Conservation (phyloP, 2,329 filamentous ascomycete genomes). For the Coleophoma crateriformis region DNA sequence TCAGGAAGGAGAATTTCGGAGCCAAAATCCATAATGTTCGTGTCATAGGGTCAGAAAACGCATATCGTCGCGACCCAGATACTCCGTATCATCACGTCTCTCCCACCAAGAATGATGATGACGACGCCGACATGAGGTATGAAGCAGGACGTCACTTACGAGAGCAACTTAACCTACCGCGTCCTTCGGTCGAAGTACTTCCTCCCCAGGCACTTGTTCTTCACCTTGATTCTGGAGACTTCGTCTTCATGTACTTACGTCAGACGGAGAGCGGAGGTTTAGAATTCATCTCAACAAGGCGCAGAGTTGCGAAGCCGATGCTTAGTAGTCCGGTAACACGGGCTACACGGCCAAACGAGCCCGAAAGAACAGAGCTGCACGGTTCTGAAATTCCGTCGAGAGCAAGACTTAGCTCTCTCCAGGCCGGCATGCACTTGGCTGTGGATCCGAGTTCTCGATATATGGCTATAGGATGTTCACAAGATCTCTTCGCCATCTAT, state of each 20-base stretch:
- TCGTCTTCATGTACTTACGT: conserved; percentile 71
- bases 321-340: conserved; percentile 30
- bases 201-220: conserved; percentile 81
- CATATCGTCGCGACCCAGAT: conserved; percentile 20
- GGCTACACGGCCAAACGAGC: neutral
- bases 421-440: conserved; percentile 61
- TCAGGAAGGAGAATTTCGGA: conserved; percentile 74
- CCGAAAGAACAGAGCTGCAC: neutral
- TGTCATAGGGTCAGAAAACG: conserved; percentile 58
- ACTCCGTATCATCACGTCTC: conserved; percentile 18
- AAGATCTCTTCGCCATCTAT: conserved; percentile 66
- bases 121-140: conserved; percentile 32
- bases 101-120: conserved; percentile 24
- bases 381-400: neutral
- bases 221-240: conserved; percentile 65
- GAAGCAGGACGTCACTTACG: conserved; percentile 9
- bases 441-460: conserved; percentile 72
- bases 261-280: conserved; percentile 35
- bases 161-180: neutral
- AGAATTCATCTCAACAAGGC: conserved; percentile 46
- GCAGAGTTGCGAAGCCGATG: conserved; percentile 44
- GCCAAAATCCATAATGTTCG: conserved; percentile 73
- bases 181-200: conserved; percentile 26
- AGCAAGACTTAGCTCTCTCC: conserved; percentile 6
- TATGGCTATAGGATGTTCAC: conserved; percentile 64